Base-by-base conservation (phyloP, 257 asterid species). In the Dorcoceras hygrometricum region DNA sequence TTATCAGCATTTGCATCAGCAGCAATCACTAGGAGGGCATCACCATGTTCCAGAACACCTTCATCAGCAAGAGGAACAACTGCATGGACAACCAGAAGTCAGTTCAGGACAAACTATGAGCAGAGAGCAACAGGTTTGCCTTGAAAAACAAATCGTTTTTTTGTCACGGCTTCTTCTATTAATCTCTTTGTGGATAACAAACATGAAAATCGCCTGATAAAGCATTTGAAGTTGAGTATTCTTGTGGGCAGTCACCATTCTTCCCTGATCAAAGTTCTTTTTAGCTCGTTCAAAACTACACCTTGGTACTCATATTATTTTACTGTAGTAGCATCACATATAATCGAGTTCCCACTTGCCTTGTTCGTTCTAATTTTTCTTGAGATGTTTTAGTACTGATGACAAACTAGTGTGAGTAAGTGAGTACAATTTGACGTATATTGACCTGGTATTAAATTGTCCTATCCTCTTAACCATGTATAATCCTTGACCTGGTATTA, bases 11-110 rank as follows among this genome's bases (percentile, higher is more conserved):
- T 29, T 73, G 53, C 80, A 74, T 20, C 83, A 79, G 63, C 87
- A 79, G 66, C 76, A 77, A 62, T 63, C 76, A 16, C 85, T 77
- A 62, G 84, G 80, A 71, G 76, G 80, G 32, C 73, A 79, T 70
- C 75, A 28, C 56, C 75, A 51, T 10, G 58, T 20, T 76, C 86
- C 77, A 58, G 86, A 73, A 55, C 87, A 79, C 23, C 28, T 62
- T 32, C 78, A 57, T 57, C 80, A 72, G 64, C 67, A 72, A 28
- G 71, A 75, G 54, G 86, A 69, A 48, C 72, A 65, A 24, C 50
- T 50, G 32, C 76, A 75, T 61, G 68, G 76, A 55, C 76, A 67
- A 27, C 72, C 43, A 78, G 70, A 62, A 64, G 25, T 66, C 29
- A 61, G 67, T 50, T 25, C 70, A 4, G 55, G 46, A 53, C 73